Conservation (phyloP, 495 filamentous ascomycete genomes). For the Chaetomium fimeti region DNA sequence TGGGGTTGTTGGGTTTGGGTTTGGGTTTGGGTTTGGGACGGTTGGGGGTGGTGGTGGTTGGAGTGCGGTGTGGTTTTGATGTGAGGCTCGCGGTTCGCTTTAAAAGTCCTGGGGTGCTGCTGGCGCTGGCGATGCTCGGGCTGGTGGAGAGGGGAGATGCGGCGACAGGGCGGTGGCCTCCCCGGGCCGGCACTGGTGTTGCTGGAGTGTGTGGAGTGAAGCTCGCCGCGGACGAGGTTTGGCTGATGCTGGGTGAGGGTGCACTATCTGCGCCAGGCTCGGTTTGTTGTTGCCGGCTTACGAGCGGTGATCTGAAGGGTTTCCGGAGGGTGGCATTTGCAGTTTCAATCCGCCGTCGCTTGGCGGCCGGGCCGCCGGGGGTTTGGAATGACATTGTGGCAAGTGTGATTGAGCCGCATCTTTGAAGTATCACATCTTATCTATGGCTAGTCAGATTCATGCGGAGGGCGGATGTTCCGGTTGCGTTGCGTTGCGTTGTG, state of each 20-base stretch:
- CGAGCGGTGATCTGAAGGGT: slow-evolving; percentile 35
- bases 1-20: slow-evolving; percentile 10
- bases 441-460: background rate
- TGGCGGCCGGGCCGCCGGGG: slow-evolving; percentile 29
- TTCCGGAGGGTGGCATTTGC: slow-evolving; percentile 34
- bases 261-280: background rate
- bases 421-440: slow-evolving; percentile 4
- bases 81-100: background rate
- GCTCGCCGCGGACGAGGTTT: background rate
- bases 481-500: background rate
- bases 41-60: background rate
- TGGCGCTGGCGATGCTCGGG: background rate
- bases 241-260: background rate
- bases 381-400: slow-evolving; percentile 28
- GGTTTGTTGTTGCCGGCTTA: slow-evolving; percentile 19
- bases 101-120: background rate
- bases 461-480: background rate
- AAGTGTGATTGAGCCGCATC: slow-evolving; percentile 9
- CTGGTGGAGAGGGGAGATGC: background rate
- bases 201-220: background rate
- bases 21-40: background rate
- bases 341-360: slow-evolving; percentile 34
- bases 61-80: background rate
- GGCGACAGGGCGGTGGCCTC: background rate
- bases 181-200: background rate